Conservation (phyloP, 192 early-diverging fungal species). For the Backusella mclennaniae region DNA sequence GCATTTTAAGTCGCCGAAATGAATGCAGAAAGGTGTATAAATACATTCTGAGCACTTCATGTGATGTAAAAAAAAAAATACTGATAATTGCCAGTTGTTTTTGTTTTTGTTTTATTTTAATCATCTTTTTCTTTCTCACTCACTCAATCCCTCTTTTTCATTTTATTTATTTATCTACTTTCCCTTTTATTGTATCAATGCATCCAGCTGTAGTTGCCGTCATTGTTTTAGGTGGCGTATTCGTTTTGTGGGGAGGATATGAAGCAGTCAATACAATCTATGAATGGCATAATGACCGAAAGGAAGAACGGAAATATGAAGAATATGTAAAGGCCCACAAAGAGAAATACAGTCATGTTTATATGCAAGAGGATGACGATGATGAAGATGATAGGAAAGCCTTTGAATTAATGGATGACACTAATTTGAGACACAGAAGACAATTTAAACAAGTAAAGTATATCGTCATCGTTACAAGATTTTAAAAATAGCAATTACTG, state of each 20-base stretch:
- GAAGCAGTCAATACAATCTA: slow-evolving; percentile 2
- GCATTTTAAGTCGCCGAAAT: not conserved
- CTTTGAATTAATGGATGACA: not conserved
- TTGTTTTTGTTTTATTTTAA: not conserved
- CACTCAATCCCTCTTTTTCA: not conserved
- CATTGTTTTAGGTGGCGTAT: slow-evolving; percentile 8
- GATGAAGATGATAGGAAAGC: not conserved
- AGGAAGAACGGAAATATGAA: slow-evolving; percentile 22
- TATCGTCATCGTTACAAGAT: not conserved
- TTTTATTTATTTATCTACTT: not conserved
- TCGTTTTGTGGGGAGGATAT: slow-evolving; percentile 10
- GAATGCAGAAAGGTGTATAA: not conserved
- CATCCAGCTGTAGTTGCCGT: slow-evolving; percentile 18
- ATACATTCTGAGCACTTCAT: slow-evolving; percentile 5
- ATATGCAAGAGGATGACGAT: slow-evolving; percentile 5
- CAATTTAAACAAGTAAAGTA: slow-evolving; percentile 6
- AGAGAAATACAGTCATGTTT: slow-evolving; percentile 1
- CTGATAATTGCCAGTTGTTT: not conserved
- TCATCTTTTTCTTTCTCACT: not conserved
- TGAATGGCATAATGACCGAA: slow-evolving; percentile 10
- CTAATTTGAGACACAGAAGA: not conserved
- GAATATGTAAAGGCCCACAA: slow-evolving; percentile 4
- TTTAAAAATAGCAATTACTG: not conserved
- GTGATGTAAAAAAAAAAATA: not conserved
- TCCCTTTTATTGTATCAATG: slow-evolving; percentile 12